Evolutionary conservation across 2,329 filamentous ascomycete species (phyloP), one percentile per base, ranked within the genome.

Genomic region (Arthrobotrys entomopaga): DNA sequence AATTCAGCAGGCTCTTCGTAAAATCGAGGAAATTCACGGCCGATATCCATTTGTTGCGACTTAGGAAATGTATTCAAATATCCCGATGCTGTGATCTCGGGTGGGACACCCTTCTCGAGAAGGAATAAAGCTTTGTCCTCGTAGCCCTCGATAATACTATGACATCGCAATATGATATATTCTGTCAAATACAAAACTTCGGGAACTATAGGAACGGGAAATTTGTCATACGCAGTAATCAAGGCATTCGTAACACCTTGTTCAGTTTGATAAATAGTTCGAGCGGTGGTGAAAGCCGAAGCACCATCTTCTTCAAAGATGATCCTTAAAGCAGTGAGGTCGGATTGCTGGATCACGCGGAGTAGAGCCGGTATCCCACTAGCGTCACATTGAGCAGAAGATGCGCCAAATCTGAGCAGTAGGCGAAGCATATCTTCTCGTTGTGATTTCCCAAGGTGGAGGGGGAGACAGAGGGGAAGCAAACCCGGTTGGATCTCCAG

Each of bases 391-490:
- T 95, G 91, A 0, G 89, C 87, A 40, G 85, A 88, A 0, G 89
- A 90, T 1, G 91, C 90, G 0, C 91, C 91, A 0, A 92, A 84
- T 50, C 86, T 84, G 26, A 95, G 81, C 5, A 96, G 84, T 0
- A 87, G 84, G 53, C 85, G 82, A 0, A 86, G 84, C 86, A 93
- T 93, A 13, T 46, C 54, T 2, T 59, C 63, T n/a, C 56, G 60
- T 52, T 76, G 63, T 77, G 89, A 85, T 1, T 89, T 85, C 0
- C 84, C 76, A 0, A 90, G 87, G 3, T 29, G 93, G 85, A n/a
- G 85, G 82, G 26, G 91, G 81, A 1, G 89, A 87, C 15, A 96
- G 84, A 0, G 88, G 29, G 29, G 29, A 34, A 34, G 29, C 29
- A 34, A 34, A 10, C 29, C 29, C 6, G 29, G 29, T 34, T 34